phyloP scores from a whole-genome alignment of 345 rosid genomes.

The Iberis pinnata region DNA sequence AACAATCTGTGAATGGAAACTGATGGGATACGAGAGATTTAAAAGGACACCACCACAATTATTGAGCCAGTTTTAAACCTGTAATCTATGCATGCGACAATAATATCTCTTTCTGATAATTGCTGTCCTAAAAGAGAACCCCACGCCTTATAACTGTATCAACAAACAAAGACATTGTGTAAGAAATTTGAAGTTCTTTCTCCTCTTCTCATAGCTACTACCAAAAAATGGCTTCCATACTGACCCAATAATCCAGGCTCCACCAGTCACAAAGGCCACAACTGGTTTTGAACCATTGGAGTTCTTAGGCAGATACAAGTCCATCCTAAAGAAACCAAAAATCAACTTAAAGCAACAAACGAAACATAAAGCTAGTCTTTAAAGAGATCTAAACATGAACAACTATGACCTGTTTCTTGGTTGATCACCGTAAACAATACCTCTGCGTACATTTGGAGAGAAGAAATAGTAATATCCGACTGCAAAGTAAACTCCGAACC shows the following conservation, averaged over 20 bases:
- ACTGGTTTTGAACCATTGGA: slow-evolving; percentile 72
- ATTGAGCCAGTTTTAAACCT: slow-evolving; percentile 42
- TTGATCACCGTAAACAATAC: slow-evolving; percentile 81
- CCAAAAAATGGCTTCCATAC: slow-evolving; percentile 21
- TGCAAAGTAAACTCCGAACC: slow-evolving; percentile 39
- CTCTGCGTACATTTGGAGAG: slow-evolving; percentile 65
- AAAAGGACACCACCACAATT: slow-evolving; percentile 1
- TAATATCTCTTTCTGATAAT: slow-evolving; percentile 78
- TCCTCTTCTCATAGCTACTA: background rate
- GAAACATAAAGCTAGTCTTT: background rate
- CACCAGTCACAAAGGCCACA: slow-evolving; percentile 90
- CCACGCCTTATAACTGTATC: slow-evolving; percentile 92
- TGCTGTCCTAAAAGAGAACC: slow-evolving; percentile 96
- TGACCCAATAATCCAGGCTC: slow-evolving; percentile 99
- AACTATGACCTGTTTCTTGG: slow-evolving; percentile 79
- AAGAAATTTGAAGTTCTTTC: slow-evolving; percentile 4
- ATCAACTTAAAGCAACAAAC: background rate
- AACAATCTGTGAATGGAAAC: background rate
- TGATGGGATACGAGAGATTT: background rate
- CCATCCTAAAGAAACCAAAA: slow-evolving; percentile 52
- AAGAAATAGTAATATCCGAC: slow-evolving; percentile 90
- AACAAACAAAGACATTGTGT: slow-evolving; percentile 20
- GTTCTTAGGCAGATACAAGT: slow-evolving; percentile 78
- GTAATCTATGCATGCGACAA: slow-evolving; percentile 97
- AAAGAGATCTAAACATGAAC: background rate